Conservation (phyloP, 257 asterid genomes). For the Rauvolfia tetraphylla region DNA sequence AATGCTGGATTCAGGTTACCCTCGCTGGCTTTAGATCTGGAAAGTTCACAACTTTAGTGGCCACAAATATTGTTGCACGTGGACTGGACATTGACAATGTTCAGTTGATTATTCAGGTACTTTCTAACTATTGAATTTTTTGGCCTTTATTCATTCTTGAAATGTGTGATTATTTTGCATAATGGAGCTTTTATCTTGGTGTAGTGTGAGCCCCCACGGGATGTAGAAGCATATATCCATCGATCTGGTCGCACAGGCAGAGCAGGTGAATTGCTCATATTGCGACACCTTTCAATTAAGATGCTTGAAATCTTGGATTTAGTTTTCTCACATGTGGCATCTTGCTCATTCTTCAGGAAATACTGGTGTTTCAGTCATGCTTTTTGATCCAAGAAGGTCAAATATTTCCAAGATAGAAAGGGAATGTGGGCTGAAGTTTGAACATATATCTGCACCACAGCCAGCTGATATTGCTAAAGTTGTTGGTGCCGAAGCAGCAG, state of each 20-base stretch:
- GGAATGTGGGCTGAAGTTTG: slow-evolving; percentile 94
- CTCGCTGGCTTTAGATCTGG: slow-evolving; percentile 88
- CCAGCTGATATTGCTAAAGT: slow-evolving; percentile 92
- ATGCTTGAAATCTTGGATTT: slow-evolving; percentile 13
- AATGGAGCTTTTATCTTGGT: slow-evolving; percentile 20
- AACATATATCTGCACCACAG: slow-evolving; percentile 90
- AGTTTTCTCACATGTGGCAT: slow-evolving; percentile 1
- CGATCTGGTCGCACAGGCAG: slow-evolving; percentile 99
- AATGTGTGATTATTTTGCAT: background rate
- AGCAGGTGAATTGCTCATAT: slow-evolving; percentile 58
- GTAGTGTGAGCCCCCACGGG: slow-evolving; percentile 97
- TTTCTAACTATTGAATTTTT: slow-evolving; percentile 3
- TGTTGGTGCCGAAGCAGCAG: slow-evolving; percentile 84
- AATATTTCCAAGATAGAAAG: slow-evolving; percentile 80
- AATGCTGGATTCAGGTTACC: slow-evolving; percentile 53
- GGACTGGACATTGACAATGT: slow-evolving; percentile 97
- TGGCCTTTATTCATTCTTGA: background rate
- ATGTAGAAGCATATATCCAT: slow-evolving; percentile 96
- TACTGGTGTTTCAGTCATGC: slow-evolving; percentile 90
- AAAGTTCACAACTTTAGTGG: slow-evolving; percentile 75
- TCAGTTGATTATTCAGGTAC: slow-evolving; percentile 92
- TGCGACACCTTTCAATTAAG: background rate
- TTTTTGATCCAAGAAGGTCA: slow-evolving; percentile 87
- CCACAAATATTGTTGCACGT: slow-evolving; percentile 97
- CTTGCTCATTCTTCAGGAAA: slow-evolving; percentile 50